Evolutionary conservation across 345 rosid genomes (phyloP).

Genomic region (Corymbia maculata): DNA sequence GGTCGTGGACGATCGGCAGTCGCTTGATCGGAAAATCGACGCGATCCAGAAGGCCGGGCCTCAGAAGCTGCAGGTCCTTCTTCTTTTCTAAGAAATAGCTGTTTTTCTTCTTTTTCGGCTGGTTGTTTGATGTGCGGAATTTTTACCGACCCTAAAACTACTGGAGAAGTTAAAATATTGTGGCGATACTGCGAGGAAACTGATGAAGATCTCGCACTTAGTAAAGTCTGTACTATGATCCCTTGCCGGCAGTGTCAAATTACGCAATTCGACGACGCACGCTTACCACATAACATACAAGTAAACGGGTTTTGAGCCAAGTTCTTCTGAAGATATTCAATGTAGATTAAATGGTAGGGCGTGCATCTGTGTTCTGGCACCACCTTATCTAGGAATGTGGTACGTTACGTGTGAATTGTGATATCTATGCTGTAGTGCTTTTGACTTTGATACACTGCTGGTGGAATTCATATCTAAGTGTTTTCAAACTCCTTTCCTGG

Average conservation of each 20-base stretch:
- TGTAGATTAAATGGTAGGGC: background rate
- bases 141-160: background rate
- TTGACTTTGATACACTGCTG: background rate
- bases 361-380: background rate
- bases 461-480: background rate
- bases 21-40: conserved; percentile 32
- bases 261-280: background rate
- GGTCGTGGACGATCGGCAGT: conserved; percentile 26
- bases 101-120: background rate
- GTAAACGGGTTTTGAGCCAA: background rate
- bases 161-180: background rate
- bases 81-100: background rate
- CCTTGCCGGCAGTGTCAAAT: background rate
- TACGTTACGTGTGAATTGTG: background rate
- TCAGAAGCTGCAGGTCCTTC: conserved; percentile 65
- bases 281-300: background rate
- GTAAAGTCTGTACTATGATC: background rate
- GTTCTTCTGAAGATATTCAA: background rate
- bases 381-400: background rate
- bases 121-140: background rate
- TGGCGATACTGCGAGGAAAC: background rate
- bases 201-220: background rate
- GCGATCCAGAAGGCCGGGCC: conserved; percentile 60
- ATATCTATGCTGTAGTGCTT: background rate
- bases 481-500: rapidly evolving